phyloP scores from a whole-genome alignment of 352 stramenopile species.

The Phytophthora pseudosyringae region DNA sequence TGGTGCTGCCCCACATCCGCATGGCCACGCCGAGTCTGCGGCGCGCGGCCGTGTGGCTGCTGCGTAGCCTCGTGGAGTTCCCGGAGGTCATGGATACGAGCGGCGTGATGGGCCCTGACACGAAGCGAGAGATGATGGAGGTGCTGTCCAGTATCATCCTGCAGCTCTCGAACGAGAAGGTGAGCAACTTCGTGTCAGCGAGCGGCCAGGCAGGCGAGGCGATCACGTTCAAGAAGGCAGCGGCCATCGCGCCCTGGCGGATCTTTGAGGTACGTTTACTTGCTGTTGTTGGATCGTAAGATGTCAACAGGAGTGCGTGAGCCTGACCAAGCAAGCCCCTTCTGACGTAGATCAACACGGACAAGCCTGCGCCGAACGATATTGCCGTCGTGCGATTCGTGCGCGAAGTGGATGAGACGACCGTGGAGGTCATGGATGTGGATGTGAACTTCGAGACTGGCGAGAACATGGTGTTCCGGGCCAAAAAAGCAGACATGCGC shows the following conservation, averaged over 20 bases:
- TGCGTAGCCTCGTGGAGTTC: slow-evolving; percentile 87
- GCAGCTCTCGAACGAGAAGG: slow-evolving; percentile 82
- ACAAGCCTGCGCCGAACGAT: slow-evolving; percentile 83
- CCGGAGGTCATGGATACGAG: slow-evolving; percentile 72
- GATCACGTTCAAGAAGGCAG: slow-evolving; percentile 64
- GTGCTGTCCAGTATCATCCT: slow-evolving; percentile 77
- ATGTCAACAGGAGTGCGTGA: slow-evolving; percentile 13
- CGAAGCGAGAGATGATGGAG: slow-evolving; percentile 77
- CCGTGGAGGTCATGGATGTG: slow-evolving; percentile 86
- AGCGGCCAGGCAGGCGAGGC: slow-evolving; percentile 53
- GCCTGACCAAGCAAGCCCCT: slow-evolving; percentile 8
- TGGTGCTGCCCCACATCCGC: slow-evolving; percentile 83
- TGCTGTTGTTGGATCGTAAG: slow-evolving; percentile 17
- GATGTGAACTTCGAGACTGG: slow-evolving; percentile 90
- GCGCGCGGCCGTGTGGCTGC: slow-evolving; percentile 80
- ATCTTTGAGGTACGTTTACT: slow-evolving; percentile 73
- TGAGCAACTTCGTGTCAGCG: slow-evolving; percentile 59
- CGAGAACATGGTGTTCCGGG: slow-evolving; percentile 83
- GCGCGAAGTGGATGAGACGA: slow-evolving; percentile 73
- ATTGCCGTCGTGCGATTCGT: slow-evolving; percentile 87
- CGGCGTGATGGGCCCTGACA: slow-evolving; percentile 49
- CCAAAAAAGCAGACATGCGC: slow-evolving; percentile 61
- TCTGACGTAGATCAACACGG: slow-evolving; percentile 63
- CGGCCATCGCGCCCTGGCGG: slow-evolving; percentile 74
- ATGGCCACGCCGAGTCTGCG: slow-evolving; percentile 83